Evolutionary conservation across 306 rosid genomes (phyloP), one percentile per base, ranked within the genome.

Genomic region (Fragaria ananassa): DNA sequence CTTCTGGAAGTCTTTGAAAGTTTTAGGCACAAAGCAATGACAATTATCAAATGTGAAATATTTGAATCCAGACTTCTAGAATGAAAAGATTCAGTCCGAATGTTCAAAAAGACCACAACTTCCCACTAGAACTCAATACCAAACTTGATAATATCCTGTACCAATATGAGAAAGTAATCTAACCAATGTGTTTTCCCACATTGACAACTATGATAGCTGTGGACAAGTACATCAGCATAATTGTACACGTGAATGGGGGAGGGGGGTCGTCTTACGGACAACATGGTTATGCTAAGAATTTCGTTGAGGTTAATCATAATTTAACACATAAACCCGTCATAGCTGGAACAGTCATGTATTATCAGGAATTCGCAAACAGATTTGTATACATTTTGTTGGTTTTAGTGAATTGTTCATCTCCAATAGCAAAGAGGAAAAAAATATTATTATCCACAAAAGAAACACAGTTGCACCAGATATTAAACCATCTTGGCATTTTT

Each of bases 101-200:
- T 65, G 47, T 65, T 17, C 70, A 56, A 5, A 56, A 66, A 21
- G 7, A 66, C 27, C 49, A 65, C 25, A 18, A 18, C 70, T 66
- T 39, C 70, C 70, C 62, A 56, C 29, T 56, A 56, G 31, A 21
- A 21, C 25, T 21, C 29, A 21, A 56, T 56, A 56, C 15, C 61
- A 12, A 56, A 56, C 31, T 56, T 56, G 62, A 56, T 9, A 56
- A 56, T 21, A 8, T 53, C 35, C 12, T 44, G 56, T 25, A 50
- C 31, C 51, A 67, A 67, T 50, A 62, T n/a, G 76, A 72, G n/a
- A 54, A n/a, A 54, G 29, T n/a, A 21, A 54, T 56, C 37, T 72
- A 76, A 76, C 15, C 41, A 42, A 29, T 49, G 13, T 14, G 10
- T 17, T 39, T 67, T 49, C 60, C 39, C 46, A 21, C 42, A 70